A percentile compares a stretch with the other conserved stretches of the same genome.
Conservation (phyloP, 2,329 filamentous ascomycete species). For the Dryadomyces sulphureus region DNA sequence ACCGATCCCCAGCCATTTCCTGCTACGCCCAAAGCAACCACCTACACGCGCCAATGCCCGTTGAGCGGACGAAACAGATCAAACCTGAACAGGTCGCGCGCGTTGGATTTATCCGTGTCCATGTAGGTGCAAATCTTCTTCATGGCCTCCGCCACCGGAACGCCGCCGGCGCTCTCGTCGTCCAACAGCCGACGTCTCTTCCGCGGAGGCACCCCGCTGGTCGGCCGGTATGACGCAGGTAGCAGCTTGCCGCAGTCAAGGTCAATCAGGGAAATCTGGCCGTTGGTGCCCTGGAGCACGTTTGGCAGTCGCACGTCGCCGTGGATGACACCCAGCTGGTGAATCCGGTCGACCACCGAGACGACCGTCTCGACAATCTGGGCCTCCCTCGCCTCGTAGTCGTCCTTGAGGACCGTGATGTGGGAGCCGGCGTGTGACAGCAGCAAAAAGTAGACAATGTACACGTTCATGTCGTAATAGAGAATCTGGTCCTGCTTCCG, state of each 20-base stretch:
- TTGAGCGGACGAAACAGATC: too few species aligned
- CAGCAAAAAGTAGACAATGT: slow-evolving; percentile 5
- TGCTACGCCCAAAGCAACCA: too few species aligned
- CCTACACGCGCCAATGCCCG: too few species aligned
- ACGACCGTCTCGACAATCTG: neutral
- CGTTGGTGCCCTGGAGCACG: slow-evolving; percentile 1
- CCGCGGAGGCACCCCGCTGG: neutral
- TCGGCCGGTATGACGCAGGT: neutral
- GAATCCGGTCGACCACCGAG: slow-evolving; percentile 1
- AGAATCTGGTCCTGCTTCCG: slow-evolving; percentile 1
- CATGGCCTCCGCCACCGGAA: too few species aligned
- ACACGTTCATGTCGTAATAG: slow-evolving; percentile 7
- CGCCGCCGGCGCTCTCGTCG: neutral
- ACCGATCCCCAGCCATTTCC: too few species aligned
- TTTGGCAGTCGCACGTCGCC: slow-evolving; percentile 6
- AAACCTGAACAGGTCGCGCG: too few species aligned
- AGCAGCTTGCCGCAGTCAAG: slow-evolving; percentile 2
- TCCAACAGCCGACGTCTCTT: slow-evolving; percentile 2
- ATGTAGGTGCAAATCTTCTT: too few species aligned
- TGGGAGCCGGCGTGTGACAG: slow-evolving; percentile 4
- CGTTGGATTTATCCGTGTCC: too few species aligned
- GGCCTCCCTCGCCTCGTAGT: too few species aligned
- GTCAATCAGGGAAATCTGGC: slow-evolving; percentile 1
- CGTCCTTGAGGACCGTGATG: neutral
- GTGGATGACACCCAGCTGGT: slow-evolving; percentile 6